Evolutionary conservation across 2,329 filamentous ascomycete species (phyloP).

Genomic region (Sporothrix luriei): DNA sequence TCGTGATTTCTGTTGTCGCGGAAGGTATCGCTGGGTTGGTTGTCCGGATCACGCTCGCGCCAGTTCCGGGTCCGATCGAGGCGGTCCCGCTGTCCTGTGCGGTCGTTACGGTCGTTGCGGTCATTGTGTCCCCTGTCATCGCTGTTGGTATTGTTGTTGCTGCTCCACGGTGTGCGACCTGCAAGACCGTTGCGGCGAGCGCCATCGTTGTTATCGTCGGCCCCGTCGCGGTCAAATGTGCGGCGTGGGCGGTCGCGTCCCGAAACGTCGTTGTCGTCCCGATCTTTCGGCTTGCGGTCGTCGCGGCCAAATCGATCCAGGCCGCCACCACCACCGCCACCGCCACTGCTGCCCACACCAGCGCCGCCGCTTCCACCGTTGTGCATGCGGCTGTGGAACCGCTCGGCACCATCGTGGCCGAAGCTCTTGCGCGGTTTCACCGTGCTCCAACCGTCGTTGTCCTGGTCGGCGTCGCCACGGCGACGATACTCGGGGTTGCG

Average conservation of each 20-base stretch:
- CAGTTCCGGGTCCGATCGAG: constrained; percentile 63
- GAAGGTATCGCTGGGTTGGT: constrained; percentile 42
- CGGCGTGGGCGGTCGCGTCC: constrained; percentile 43
- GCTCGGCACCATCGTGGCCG: constrained; percentile 70
- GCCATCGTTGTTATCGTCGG: constrained; percentile 55
- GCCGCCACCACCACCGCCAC: constrained; percentile 40
- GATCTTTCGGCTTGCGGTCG: constrained; percentile 55
- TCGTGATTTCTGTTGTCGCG: constrained; percentile 47
- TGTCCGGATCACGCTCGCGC: constrained; percentile 57
- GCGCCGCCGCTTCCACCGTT: constrained; percentile 54
- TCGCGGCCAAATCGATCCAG: constrained; percentile 62
- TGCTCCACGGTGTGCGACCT: constrained; percentile 73
- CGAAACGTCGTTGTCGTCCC: constrained; percentile 45
- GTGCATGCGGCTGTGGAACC: constrained; percentile 68
- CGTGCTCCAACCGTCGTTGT: constrained; percentile 73
- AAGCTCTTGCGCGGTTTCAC: constrained; percentile 75
- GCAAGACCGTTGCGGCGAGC: constrained; percentile 63
- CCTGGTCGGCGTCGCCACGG: constrained; percentile 59
- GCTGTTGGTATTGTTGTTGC: constrained; percentile 46
- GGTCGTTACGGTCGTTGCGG: constrained; percentile 41
- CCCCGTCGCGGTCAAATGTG: constrained; percentile 41
- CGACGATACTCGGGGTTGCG: constrained; percentile 54
- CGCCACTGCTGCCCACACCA: constrained; percentile 41
- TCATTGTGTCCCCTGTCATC: constrained; percentile 40
- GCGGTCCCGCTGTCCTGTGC: constrained; percentile 53